A percentile compares a stretch with the other conserved stretches of the same genome.
These are phyloP conservation scores for Diaporthe amygdali DNA, from an alignment of 2,329 filamentous ascomycete species.

Conservation along the genomic window DNA sequence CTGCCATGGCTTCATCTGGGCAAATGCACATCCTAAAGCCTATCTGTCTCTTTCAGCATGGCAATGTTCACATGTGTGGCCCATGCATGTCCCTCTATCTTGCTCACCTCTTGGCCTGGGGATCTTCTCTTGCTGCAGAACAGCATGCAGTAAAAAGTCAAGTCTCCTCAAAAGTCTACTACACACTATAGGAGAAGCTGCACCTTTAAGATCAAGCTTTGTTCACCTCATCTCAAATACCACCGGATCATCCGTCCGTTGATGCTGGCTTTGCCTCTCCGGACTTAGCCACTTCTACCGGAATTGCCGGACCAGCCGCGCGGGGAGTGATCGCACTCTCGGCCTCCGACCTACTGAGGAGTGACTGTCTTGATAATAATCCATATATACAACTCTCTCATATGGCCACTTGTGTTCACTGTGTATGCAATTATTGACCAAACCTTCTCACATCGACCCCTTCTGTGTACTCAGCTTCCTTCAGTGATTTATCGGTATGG, in stretches of 20 bases:
- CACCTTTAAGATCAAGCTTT: not conserved
- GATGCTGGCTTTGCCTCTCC: not conserved
- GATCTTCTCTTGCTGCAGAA: not conserved
- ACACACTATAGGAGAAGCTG: too few relatives aligned
- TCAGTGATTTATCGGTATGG: conserved; percentile 6
- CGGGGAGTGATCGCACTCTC: not conserved
- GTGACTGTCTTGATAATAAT: too few relatives aligned
- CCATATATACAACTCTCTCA: not conserved
- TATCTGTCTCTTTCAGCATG: not conserved
- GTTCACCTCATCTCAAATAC: not conserved
- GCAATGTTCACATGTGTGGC: not conserved
- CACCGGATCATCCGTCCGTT: not conserved
- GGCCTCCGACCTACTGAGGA: not conserved
- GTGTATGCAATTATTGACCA: not conserved
- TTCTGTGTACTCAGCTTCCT: not conserved
- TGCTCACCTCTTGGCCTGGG: not conserved
- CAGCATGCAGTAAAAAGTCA: not conserved
- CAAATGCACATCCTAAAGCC: not conserved
- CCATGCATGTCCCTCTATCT: not conserved
- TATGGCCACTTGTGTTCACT: not conserved
- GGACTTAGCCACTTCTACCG: not conserved
- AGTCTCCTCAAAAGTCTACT: too few relatives aligned
- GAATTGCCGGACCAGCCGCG: not conserved
- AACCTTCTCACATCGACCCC: not conserved
- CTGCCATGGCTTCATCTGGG: not conserved